phyloP scores from a whole-genome alignment of 2,329 filamentous ascomycete genomes.

The Sphaerulina vaccinii region DNA sequence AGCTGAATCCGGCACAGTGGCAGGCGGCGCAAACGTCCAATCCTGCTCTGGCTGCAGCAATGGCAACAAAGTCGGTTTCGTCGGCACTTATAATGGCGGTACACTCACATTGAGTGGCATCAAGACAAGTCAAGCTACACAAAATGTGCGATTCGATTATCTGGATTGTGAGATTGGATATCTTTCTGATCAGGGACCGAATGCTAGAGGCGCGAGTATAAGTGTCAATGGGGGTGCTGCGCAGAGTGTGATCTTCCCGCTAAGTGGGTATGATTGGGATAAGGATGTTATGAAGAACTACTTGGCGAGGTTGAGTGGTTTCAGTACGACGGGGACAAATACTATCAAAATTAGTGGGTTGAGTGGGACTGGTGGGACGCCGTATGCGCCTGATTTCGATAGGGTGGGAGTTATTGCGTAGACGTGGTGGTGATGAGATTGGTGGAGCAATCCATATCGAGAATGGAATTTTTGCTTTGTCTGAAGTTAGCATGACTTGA shows the following conservation, averaged over 20 bases:
- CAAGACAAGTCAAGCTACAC: constrained; percentile 31
- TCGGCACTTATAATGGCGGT: constrained; percentile 22
- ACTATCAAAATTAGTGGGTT: constrained; percentile 30
- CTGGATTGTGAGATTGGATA: constrained; percentile 44
- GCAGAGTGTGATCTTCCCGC: constrained; percentile 40
- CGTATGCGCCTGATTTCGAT: constrained; percentile 35
- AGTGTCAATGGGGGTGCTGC: constrained; percentile 40
- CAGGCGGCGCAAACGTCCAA: constrained; percentile 33
- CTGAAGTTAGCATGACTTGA: too few relatives aligned
- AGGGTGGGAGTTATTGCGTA: constrained; percentile 26
- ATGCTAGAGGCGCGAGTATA: constrained; percentile 40
- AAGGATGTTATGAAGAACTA: constrained; percentile 31
- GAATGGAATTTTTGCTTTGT: too few relatives aligned
- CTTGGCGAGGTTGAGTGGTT: constrained; percentile 31
- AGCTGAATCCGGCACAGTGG: constrained; percentile 35
- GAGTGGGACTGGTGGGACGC: too few relatives aligned
- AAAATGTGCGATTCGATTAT: constrained; percentile 41
- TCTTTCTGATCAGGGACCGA: constrained; percentile 30
- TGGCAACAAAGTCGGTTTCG: constrained; percentile 37
- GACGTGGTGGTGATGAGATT: not conserved
- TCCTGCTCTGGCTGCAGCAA: constrained; percentile 39
- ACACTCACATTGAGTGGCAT: constrained; percentile 35
- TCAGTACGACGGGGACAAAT: constrained; percentile 27
- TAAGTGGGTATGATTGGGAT: constrained; percentile 44
- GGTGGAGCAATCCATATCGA: too few relatives aligned